Percentiles rank a stretch among this genome's conserved stretches.
These are phyloP conservation scores for Leccinellum luteum DNA, from an alignment of 768 basidiomycete genomes.

Conservation along the genomic window DNA sequence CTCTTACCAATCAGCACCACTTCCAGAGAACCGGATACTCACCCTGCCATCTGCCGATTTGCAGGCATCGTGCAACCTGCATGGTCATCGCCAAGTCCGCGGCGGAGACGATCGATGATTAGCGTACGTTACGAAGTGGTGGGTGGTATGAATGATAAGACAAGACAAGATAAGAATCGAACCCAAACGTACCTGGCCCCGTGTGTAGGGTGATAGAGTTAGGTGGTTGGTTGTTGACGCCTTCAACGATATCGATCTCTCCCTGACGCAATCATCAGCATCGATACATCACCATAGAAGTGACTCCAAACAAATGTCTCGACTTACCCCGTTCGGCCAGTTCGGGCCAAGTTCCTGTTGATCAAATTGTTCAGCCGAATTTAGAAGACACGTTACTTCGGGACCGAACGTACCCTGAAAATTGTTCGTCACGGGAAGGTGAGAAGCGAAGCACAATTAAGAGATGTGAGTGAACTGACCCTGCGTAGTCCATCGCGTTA, in stretches of 20 bases:
- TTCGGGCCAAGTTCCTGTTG: conserved; percentile 26
- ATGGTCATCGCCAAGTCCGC: background rate
- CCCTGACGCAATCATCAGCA: conserved; percentile 15
- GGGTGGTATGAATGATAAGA: background rate
- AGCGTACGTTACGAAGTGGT: background rate
- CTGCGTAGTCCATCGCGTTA: conserved; percentile 1
- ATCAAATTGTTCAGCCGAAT: background rate
- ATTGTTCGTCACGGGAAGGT: background rate
- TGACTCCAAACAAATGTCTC: background rate
- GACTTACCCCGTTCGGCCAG: conserved; percentile 26
- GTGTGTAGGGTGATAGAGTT: conserved; percentile 32
- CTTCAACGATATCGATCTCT: conserved; percentile 36
- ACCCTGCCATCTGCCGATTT: conserved; percentile 31
- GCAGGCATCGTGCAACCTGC: conserved; percentile 36
- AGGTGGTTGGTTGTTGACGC: conserved; percentile 31
- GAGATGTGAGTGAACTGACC: conserved; percentile 12
- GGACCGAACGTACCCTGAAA: conserved; percentile 19
- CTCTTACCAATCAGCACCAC: background rate
- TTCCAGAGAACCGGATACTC: background rate
- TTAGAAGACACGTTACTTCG: background rate
- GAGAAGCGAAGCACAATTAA: background rate
- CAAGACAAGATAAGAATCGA: background rate
- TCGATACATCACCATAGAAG: background rate
- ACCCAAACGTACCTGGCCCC: conserved; percentile 14
- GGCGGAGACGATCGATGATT: background rate